Evolutionary conservation across 306 rosid species (phyloP).

Genomic region (Rosa lucieae): DNA sequence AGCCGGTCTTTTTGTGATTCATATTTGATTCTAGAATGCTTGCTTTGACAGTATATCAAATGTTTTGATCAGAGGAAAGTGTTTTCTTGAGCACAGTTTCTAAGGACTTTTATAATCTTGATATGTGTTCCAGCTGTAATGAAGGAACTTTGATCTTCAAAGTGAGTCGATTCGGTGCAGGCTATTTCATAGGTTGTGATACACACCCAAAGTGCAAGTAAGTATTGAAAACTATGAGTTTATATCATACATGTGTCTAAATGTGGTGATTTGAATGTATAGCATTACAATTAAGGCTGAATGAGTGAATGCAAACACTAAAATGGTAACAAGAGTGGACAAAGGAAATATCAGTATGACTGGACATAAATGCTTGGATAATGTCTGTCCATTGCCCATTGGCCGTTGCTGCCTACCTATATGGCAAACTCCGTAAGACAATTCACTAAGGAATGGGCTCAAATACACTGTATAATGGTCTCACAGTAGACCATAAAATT

Average conservation of each 20-base stretch:
- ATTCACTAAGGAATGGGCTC: not conserved
- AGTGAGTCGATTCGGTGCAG: conserved; percentile 90
- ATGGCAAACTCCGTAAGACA: too few relatives aligned
- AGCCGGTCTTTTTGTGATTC: not conserved
- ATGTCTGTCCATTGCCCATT: too few relatives aligned
- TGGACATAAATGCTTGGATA: too few relatives aligned
- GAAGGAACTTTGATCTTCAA: conserved; percentile 85
- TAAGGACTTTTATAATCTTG: conserved; percentile 23
- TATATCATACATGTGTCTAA: not conserved
- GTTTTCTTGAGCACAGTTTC: conserved; percentile 1
- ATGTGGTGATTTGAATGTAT: not conserved
- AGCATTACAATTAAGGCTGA: too few relatives aligned
- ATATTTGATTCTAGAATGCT: conserved; percentile 16
- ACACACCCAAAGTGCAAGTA: conserved; percentile 98
- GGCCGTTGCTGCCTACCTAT: too few relatives aligned
- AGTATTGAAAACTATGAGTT: conserved; percentile 35
- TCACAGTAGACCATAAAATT: not conserved
- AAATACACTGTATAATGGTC: not conserved
- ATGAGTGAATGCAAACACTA: too few relatives aligned
- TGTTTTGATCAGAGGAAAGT: conserved; percentile 12
- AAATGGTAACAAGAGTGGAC: too few relatives aligned
- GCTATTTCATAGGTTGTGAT: conserved; percentile 94
- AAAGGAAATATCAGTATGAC: too few relatives aligned
- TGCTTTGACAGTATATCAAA: conserved; percentile 2
- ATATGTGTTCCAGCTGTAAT: conserved; percentile 64